A percentile compares a stretch with the other conserved stretches of the same genome.
Evolutionary conservation across 768 basidiomycete genomes (phyloP).

Genomic region (Lactifluus volemus): DNA sequence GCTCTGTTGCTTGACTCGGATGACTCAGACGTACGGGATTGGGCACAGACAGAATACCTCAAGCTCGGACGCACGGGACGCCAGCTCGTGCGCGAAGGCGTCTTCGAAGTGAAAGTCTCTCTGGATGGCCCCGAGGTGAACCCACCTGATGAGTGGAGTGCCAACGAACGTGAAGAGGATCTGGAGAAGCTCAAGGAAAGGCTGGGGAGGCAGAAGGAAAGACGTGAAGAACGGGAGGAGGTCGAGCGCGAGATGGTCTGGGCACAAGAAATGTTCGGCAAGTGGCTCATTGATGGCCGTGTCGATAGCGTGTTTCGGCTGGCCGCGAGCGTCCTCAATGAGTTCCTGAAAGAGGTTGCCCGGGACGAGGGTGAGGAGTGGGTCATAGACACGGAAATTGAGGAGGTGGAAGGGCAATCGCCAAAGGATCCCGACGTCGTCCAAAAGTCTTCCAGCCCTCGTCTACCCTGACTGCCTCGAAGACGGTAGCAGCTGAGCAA

Average conservation of each 20-base stretch:
- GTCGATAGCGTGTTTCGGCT: conserved; percentile 18
- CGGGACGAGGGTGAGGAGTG: conserved; percentile 18
- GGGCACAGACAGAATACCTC: conserved; percentile 20
- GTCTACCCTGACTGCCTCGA: neutral
- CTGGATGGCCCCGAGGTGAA: conserved; percentile 7
- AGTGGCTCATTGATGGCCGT: conserved; percentile 15
- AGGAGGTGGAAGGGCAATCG: neutral
- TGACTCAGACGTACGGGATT: conserved; percentile 16
- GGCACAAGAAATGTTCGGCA: conserved; percentile 18
- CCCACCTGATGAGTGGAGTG: conserved; percentile 7
- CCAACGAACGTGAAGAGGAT: conserved; percentile 14
- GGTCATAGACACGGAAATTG: conserved; percentile 6
- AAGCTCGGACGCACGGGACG: conserved; percentile 12
- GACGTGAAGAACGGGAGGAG: conserved; percentile 13
- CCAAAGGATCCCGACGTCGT: neutral
- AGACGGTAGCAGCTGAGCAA: conserved; percentile 3
- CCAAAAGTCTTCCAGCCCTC: neutral
- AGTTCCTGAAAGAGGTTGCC: conserved; percentile 14
- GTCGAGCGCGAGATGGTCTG: conserved; percentile 18
- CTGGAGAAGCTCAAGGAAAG: conserved; percentile 14
- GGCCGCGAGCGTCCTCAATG: conserved; percentile 13
- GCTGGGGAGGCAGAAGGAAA: conserved; percentile 12
- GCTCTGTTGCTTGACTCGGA: conserved; percentile 19
- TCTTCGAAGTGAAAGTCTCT: conserved; percentile 15
- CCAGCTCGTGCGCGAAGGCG: conserved; percentile 18